Evolutionary conservation across 129 eudicot species (phyloP).

Genomic region (Ambrosia trifida): DNA sequence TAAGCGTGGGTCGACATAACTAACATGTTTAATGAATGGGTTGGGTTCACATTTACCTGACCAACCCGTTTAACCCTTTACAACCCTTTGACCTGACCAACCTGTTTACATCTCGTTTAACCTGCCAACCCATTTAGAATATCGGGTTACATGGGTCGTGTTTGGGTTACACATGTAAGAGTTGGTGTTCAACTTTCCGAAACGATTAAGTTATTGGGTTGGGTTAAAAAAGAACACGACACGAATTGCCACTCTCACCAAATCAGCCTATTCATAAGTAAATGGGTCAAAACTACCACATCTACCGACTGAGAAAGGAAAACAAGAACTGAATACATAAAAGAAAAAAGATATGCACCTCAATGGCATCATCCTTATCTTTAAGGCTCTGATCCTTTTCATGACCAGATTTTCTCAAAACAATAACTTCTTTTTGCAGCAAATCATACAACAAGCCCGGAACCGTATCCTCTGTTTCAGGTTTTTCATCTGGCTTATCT

Average conservation of each 20-base stretch:
- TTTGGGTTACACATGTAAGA: neutral
- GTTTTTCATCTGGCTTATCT: slow-evolving; percentile 63
- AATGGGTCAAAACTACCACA: neutral
- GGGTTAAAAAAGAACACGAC: neutral
- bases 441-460: slow-evolving; percentile 89
- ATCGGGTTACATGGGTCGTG: neutral
- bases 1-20: neutral
- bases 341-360: slow-evolving; percentile 45
- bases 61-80: neutral
- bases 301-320: neutral
- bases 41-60: neutral
- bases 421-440: slow-evolving; percentile 83
- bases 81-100: neutral
- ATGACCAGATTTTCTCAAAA: slow-evolving; percentile 79
- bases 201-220: neutral
- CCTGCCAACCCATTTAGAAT: neutral
- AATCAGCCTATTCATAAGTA: neutral
- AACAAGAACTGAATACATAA: neutral
- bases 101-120: neutral
- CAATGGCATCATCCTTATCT: slow-evolving; percentile 96
- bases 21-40: neutral
- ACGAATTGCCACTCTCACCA: neutral
- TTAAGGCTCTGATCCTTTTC: slow-evolving; percentile 97
- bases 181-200: neutral
- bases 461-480: slow-evolving; percentile 74